Evolutionary conservation across 2,329 filamentous ascomycete species (phyloP).

Genomic region (Malbranchea zuffiana): DNA sequence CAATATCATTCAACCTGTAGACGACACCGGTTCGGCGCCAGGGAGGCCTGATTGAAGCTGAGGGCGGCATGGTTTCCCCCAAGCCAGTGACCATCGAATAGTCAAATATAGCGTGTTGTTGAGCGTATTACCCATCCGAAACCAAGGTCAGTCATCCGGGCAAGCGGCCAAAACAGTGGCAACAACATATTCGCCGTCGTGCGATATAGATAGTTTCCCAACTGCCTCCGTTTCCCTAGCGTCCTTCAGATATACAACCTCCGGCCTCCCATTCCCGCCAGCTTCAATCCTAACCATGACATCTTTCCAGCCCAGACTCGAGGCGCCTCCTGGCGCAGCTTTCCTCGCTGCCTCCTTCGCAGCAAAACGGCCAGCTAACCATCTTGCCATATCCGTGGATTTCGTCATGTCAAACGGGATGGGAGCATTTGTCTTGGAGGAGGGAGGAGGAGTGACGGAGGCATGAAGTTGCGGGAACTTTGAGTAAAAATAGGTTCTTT

Average conservation of each 20-base stretch:
- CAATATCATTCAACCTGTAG: no score
- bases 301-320: slow-evolving; percentile 51
- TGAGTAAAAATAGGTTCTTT: slow-evolving; percentile 32
- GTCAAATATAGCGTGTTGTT: no score
- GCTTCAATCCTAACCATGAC: slow-evolving; percentile 37
- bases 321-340: slow-evolving; percentile 47
- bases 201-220: slow-evolving; percentile 69
- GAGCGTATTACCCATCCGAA: no score
- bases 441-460: slow-evolving; percentile 1
- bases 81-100: no score
- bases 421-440: not conserved
- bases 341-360: slow-evolving; percentile 65
- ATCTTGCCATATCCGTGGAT: slow-evolving; percentile 29
- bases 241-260: slow-evolving; percentile 29
- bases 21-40: no score
- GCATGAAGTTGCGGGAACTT: slow-evolving; percentile 19
- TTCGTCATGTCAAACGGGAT: slow-evolving; percentile 10
- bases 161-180: slow-evolving; percentile 22
- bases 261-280: slow-evolving; percentile 23
- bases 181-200: slow-evolving; percentile 70
- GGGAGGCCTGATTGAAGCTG: no score
- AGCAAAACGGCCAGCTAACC: slow-evolving; percentile 48
- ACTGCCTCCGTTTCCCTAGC: slow-evolving; percentile 37
- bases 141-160: slow-evolving; percentile 1
- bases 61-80: no score